Evolutionary conservation across 2,329 filamentous ascomycete genomes (phyloP).

Genomic region (Fusarium sacchari): DNA sequence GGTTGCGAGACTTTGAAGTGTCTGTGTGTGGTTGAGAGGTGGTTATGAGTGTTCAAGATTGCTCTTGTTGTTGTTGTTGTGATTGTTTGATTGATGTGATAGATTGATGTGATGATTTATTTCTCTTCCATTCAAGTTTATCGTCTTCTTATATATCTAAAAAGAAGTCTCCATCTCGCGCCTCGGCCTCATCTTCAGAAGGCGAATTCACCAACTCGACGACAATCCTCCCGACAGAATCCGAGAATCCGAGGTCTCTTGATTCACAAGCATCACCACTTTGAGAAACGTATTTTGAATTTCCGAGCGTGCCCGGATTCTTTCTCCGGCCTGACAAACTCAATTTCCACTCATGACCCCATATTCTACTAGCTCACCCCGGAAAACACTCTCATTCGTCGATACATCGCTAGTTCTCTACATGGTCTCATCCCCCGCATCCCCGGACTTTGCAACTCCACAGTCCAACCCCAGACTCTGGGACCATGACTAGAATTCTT

Average conservation of each 20-base stretch:
- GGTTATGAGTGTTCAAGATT: background rate
- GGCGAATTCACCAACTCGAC: background rate
- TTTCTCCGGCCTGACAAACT: background rate
- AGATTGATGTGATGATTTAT: slow-evolving; percentile 6
- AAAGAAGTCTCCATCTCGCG: background rate
- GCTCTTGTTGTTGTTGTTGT: background rate
- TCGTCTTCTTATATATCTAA: slow-evolving; percentile 17
- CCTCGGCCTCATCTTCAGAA: slow-evolving; percentile 2
- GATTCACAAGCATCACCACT: rapidly evolving
- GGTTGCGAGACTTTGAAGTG: background rate
- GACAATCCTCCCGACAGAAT: background rate
- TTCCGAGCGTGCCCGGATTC: background rate
- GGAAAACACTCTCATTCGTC: slow-evolving; percentile 5
- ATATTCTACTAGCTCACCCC: background rate
- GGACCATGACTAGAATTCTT: slow-evolving; percentile 5
- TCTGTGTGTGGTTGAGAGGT: background rate
- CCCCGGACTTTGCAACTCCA: slow-evolving; percentile 20
- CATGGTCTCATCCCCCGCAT: slow-evolving; percentile 18
- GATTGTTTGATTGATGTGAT: slow-evolving; percentile 1
- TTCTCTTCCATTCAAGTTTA: background rate
- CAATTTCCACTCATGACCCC: background rate
- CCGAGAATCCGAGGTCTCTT: background rate
- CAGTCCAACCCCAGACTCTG: slow-evolving; percentile 16
- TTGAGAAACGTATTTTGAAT: rapidly evolving
- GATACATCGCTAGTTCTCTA: background rate